These are phyloP conservation scores for Talaromyces amestolkiae DNA, from an alignment of 2,329 filamentous ascomycete genomes.

Conservation along the genomic window DNA sequence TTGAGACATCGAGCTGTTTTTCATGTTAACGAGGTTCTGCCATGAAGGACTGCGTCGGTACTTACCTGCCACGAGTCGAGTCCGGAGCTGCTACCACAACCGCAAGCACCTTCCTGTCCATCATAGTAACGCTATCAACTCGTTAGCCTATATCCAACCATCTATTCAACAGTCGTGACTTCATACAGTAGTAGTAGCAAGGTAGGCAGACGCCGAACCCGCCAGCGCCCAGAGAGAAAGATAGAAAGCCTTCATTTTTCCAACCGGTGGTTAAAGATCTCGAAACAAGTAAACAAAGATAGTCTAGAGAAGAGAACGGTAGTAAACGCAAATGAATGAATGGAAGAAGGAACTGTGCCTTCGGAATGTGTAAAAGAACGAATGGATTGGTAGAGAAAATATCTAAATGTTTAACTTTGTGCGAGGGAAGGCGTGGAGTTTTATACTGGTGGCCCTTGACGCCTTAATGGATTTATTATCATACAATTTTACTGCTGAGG, in stretches of 20 bases:
- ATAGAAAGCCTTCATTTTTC: slow-evolving; percentile 17
- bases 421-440: neutral
- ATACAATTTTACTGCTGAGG: neutral
- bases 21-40: neutral
- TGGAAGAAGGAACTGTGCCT: slow-evolving; percentile 8
- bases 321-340: neutral
- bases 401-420: neutral
- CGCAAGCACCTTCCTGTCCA: slow-evolving; percentile 32
- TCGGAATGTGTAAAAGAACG: slow-evolving; percentile 4
- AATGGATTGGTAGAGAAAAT: neutral
- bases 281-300: neutral
- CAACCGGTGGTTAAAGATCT: neutral
- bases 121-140: slow-evolving; percentile 33
- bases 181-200: slow-evolving; percentile 18
- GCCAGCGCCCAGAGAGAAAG: slow-evolving; percentile 16
- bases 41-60: neutral
- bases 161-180: neutral
- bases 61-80: slow-evolving; percentile 31
- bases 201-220: slow-evolving; percentile 16
- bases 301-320: neutral
- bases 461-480: neutral
- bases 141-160: neutral
- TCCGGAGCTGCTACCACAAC: slow-evolving; percentile 29
- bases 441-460: neutral
- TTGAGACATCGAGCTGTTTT: slow-evolving; percentile 2